These are phyloP conservation scores for Prunus dulcis DNA, from an alignment of 306 rosid genomes.

Conservation along the genomic window DNA sequence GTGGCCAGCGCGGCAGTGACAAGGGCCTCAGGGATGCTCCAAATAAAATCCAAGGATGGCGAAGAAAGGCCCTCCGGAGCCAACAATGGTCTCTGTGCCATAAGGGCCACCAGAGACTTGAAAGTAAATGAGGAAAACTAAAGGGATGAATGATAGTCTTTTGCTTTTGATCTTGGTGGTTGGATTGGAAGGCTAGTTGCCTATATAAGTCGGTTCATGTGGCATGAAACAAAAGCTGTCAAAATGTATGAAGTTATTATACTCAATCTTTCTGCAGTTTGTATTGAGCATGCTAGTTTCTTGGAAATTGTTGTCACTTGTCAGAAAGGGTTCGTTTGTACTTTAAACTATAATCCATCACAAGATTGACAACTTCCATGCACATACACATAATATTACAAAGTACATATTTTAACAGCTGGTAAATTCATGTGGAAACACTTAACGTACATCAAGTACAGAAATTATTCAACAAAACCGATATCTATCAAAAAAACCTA, in stretches of 20 bases:
- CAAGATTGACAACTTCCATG: not conserved
- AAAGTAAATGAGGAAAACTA: constrained; percentile 62
- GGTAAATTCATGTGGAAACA: not conserved
- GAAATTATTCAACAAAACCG: too few relatives aligned
- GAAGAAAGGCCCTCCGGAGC: constrained; percentile 49
- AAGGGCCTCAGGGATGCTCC: constrained; percentile 75
- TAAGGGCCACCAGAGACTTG: constrained; percentile 84
- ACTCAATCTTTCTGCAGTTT: not conserved
- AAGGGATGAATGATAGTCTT: constrained; percentile 45
- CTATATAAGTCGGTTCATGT: constrained; percentile 8
- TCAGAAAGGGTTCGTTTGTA: not conserved
- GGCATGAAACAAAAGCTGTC: not conserved
- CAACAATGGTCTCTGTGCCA: constrained; percentile 53
- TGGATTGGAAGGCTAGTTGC: not conserved
- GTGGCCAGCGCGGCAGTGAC: constrained; percentile 66
- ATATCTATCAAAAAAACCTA: too few relatives aligned
- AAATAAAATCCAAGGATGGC: constrained; percentile 57
- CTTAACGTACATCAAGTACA: too few relatives aligned
- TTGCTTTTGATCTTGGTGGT: constrained; percentile 15
- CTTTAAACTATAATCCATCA: not conserved
- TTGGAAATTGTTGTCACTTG: constrained; percentile 15
- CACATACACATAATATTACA: not conserved
- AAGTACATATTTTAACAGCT: not conserved
- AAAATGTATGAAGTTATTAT: not conserved
- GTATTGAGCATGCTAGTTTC: constrained; percentile 13